phyloP scores from a whole-genome alignment of 2,329 filamentous ascomycete genomes.

The Zymoseptoria crescenta region DNA sequence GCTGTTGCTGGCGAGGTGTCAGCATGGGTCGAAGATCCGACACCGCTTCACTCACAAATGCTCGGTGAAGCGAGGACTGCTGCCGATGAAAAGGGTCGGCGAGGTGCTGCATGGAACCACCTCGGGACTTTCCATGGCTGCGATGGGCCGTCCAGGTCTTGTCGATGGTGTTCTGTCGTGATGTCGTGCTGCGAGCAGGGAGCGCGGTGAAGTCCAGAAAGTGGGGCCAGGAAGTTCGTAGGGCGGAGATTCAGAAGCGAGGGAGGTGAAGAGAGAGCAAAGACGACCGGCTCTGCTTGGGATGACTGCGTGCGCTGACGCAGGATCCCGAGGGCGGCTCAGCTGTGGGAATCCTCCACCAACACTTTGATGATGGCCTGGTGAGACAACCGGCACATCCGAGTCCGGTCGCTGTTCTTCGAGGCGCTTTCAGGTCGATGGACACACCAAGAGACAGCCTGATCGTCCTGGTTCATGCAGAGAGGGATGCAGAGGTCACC shows the following conservation, averaged over 20 bases:
- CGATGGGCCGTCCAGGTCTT: not conserved
- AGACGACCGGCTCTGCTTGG: not conserved
- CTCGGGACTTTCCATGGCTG: not conserved
- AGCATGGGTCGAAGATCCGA: not conserved
- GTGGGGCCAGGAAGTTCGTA: not conserved
- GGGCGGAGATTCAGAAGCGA: not conserved
- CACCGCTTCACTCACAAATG: slow-evolving; percentile 18
- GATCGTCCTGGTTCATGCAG: not conserved
- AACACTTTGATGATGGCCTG: not conserved
- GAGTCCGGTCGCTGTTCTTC: not conserved
- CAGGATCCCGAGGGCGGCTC: not conserved
- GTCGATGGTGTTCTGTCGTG: not conserved
- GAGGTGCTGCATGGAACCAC: not conserved
- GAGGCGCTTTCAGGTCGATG: not conserved
- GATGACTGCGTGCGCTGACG: not conserved
- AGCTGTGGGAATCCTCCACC: not conserved
- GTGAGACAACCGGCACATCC: not conserved
- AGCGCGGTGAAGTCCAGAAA: not conserved
- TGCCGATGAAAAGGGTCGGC: not conserved
- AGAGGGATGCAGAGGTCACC: not conserved
- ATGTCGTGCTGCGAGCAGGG: not conserved
- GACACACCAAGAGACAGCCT: not conserved
- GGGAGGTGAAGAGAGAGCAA: not conserved
- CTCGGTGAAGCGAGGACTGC: slow-evolving; percentile 21
- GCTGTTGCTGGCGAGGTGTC: slow-evolving; percentile 12